Percentiles rank a stretch among this genome's conserved stretches.
phyloP scores from a whole-genome alignment of 192 early-diverging fungal species.

The Mortierella hygrophila region DNA sequence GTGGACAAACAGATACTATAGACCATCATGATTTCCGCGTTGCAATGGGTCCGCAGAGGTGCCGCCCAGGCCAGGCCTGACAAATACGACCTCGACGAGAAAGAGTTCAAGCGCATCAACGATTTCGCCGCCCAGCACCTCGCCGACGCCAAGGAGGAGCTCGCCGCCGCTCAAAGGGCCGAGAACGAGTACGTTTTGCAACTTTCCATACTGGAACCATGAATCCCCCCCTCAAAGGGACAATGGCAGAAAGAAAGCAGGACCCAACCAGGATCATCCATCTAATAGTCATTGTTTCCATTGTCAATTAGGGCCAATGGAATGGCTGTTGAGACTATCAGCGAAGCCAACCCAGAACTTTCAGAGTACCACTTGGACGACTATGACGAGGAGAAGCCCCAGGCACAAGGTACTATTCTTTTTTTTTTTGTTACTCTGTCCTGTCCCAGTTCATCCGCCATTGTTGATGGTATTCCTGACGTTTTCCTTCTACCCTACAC shows the following conservation, averaged over 20 bases:
- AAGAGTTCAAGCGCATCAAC: conserved; percentile 88
- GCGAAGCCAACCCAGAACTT: conserved; percentile 70
- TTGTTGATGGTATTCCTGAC: not conserved
- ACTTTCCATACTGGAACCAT: not conserved
- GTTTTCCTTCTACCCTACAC: too few relatives aligned
- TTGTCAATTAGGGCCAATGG: conserved; percentile 23
- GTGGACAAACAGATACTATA: not conserved
- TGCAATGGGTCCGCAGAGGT: conserved; percentile 95
- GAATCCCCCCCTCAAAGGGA: not conserved
- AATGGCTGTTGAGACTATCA: conserved; percentile 54
- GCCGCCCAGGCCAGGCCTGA: conserved; percentile 87
- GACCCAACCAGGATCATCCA: not conserved
- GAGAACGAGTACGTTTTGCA: conserved; percentile 52
- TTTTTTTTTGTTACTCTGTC: not conserved
- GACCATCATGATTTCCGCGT: conserved; percentile 87
- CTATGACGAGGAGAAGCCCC: conserved; percentile 89
- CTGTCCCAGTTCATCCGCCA: not conserved
- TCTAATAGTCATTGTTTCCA: not conserved
- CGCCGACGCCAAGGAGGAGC: conserved; percentile 72
- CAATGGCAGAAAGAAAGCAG: not conserved
- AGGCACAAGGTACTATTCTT: conserved; percentile 44
- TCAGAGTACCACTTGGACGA: conserved; percentile 92
- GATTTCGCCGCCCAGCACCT: conserved; percentile 74
- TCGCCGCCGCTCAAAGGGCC: conserved; percentile 64
- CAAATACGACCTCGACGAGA: conserved; percentile 87